Percentiles rank a stretch among this genome's conserved stretches.
These are phyloP conservation scores for Dalbergia cochinchinensis DNA, from an alignment of 306 rosid genomes.

Conservation along the genomic window DNA sequence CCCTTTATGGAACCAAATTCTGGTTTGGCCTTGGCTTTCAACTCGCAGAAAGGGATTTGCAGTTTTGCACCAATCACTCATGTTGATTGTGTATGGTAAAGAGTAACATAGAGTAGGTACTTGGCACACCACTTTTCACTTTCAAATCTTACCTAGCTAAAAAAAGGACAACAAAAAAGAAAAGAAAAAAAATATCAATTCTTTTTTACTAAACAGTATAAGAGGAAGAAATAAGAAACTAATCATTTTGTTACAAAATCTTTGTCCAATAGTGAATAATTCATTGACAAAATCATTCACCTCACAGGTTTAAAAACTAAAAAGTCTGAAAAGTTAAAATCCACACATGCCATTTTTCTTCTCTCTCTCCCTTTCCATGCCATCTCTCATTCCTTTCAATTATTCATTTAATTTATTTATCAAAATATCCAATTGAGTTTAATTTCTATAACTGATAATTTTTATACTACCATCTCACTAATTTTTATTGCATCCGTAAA, in stretches of 20 bases:
- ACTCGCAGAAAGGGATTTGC: slow-evolving; percentile 48
- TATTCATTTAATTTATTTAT: neutral
- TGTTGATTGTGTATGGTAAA: slow-evolving; percentile 51
- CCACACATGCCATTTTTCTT: slow-evolving; percentile 16
- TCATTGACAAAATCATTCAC: slow-evolving; percentile 48
- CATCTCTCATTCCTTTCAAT: slow-evolving; percentile 13
- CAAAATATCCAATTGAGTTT: too few species aligned
- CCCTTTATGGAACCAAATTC: slow-evolving; percentile 45
- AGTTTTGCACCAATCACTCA: slow-evolving; percentile 56
- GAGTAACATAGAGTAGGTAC: slow-evolving; percentile 62
- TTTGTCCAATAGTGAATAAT: slow-evolving; percentile 42
- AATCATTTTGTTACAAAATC: slow-evolving; percentile 52
- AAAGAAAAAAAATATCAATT: neutral
- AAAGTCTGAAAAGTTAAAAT: slow-evolving; percentile 37
- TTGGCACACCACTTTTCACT: slow-evolving; percentile 53
- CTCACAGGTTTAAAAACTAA: slow-evolving; percentile 29
- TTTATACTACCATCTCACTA: too few species aligned
- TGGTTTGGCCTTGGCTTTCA: slow-evolving; percentile 56
- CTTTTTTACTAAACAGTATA: neutral
- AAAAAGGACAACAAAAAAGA: neutral
- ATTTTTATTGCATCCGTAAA: too few species aligned
- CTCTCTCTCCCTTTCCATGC: slow-evolving; percentile 34
- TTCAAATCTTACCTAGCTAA: slow-evolving; percentile 50
- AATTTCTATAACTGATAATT: too few species aligned
- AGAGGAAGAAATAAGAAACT: neutral